A percentile compares a stretch with the other conserved stretches of the same genome.
Conservation (phyloP, 202 grass and related monocot species). For the Digitaria exilis region DNA sequence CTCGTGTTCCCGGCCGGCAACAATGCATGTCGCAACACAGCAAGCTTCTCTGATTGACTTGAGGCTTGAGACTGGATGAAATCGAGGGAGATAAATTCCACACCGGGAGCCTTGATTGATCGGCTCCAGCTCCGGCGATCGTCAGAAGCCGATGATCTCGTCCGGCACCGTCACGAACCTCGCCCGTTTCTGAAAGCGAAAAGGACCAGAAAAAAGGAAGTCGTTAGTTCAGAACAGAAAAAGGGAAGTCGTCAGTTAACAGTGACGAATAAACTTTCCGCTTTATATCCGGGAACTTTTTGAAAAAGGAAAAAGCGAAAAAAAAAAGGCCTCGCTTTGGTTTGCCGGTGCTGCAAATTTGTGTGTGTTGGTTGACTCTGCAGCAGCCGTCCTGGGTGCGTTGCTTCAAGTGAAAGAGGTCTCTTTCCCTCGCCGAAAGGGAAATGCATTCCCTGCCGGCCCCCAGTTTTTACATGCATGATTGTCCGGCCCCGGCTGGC, state of each 20-base stretch:
- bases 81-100: no score
- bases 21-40: neutral
- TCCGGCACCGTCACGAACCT: constrained; percentile 73
- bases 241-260: no score
- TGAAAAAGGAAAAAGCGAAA: neutral
- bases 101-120: no score
- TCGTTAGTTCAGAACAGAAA: neutral
- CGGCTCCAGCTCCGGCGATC: neutral
- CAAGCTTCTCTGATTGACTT: neutral
- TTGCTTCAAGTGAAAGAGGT: neutral
- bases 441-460: no score
- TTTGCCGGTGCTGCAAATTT: neutral
- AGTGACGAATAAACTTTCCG: neutral
- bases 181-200: constrained; percentile 68
- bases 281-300: neutral
- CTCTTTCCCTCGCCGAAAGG: neutral
- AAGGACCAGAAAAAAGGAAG: neutral
- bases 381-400: neutral
- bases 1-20: constrained; percentile 29
- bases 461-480: neutral
- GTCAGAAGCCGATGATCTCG: constrained; percentile 67
- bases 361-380: neutral
- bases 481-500: constrained; percentile 12
- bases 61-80: neutral
- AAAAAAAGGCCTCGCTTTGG: neutral